Base-by-base conservation (phyloP, 306 rosid species). In the Quercus robur region DNA sequence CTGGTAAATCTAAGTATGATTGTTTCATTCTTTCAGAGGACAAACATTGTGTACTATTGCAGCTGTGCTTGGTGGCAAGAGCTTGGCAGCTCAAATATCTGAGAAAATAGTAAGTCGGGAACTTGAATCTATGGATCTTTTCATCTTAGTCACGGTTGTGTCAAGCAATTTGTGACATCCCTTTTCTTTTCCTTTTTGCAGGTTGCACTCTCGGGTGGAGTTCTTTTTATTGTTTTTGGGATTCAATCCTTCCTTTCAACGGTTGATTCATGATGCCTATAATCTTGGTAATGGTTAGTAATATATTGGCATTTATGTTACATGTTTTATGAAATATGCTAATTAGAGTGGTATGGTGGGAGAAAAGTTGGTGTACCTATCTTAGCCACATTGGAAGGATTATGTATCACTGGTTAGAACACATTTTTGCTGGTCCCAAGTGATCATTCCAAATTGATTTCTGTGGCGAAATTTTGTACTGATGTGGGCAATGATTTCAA, bases 21-120 rank as follows among this genome's bases (percentile, higher is more conserved):
- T 71, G 44, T 49, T 66, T 79, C 30, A 74, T 56, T 73, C 38
- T 81, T 69, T 78, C 87, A 94, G 97, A 78, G 98, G 94, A 46
- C 97, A 94, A 67, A 91, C 98, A 7, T 82, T 94, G 80, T 94
- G 98, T 85, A 94, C 98, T 51, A 44, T 86, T 74, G 98, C 97
- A 77, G 94, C 97, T 72, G 97, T 94, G 67, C 28, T 94, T 73
- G 98, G 98, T 64, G 98, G 98, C 77, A 92, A 92, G 91, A 91
- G 93, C 87, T 87, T 94, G 91, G 98, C 98, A 57, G 89, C 98
- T 70, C 97, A 87, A 78, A 94, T 94, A 77, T 94, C 98, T 69
- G 98, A 94, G 77, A 94, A 89, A 91, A 76, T 92, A 30, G 97
- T 94, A 92, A 85, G 61, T 19, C 19, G 3, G 21, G 15, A 59